Conservation (phyloP, 23 red algal genomes). For the Chondrus crispus region DNA sequence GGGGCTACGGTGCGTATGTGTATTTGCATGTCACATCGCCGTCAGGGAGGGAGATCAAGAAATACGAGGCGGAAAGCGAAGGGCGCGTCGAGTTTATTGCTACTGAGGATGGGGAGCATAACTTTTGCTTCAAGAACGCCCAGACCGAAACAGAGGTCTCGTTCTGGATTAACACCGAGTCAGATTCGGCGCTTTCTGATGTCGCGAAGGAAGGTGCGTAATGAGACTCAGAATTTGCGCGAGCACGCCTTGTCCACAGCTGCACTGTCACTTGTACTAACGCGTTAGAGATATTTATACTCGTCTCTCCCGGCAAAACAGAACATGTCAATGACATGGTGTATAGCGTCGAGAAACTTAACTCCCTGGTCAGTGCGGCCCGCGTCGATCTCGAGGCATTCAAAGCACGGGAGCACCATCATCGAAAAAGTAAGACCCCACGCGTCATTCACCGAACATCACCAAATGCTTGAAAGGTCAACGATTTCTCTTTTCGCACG, state of each 20-base stretch:
- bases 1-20: conserved; percentile 87
- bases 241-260: not conserved
- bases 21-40: conserved; percentile 66
- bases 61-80: conserved; percentile 74
- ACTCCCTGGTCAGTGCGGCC: conserved; percentile 77
- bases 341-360: conserved; percentile 76
- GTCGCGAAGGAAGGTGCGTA: conserved; percentile 75
- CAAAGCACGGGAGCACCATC: conserved; percentile 75
- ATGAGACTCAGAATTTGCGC: not conserved
- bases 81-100: conserved; percentile 76
- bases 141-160: conserved; percentile 78
- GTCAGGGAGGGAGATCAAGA: conserved; percentile 54
- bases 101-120: conserved; percentile 77
- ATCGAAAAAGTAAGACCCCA: conserved; percentile 72
- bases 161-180: conserved; percentile 81
- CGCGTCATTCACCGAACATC: too few relatives aligned
- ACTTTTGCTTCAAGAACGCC: conserved; percentile 79
- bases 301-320: not conserved
- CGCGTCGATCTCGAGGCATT: conserved; percentile 70
- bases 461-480: too few relatives aligned
- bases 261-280: too few relatives aligned
- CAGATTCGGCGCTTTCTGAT: conserved; percentile 63
- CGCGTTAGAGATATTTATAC: not conserved
- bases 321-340: conserved; percentile 88
- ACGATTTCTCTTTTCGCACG: too few relatives aligned